A percentile compares a stretch with the other conserved stretches of the same genome.
Evolutionary conservation across 139 green algal genomes (phyloP).

Genomic region (Coelastrella sp.): DNA sequence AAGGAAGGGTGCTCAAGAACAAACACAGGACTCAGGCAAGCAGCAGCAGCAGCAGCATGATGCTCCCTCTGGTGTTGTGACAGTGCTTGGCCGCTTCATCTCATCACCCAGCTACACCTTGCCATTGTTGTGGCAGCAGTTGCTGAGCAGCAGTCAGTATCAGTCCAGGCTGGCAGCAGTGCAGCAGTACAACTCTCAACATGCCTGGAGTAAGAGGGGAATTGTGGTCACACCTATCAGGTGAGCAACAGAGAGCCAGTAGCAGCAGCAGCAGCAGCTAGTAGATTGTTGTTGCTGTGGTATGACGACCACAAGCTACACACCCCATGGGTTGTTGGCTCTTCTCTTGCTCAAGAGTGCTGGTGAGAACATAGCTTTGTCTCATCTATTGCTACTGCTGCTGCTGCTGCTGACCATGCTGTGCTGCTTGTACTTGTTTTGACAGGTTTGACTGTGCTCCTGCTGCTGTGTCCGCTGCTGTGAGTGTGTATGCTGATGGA

Average conservation of each 20-base stretch:
- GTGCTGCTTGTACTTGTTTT: too few relatives aligned
- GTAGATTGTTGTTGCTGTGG: too few relatives aligned
- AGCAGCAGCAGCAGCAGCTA: too few relatives aligned
- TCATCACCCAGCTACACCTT: conserved; percentile 48
- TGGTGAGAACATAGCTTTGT: neutral
- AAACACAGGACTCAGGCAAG: neutral
- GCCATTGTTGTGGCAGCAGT: conserved; percentile 51
- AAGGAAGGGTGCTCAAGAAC: too few relatives aligned
- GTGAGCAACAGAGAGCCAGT: too few relatives aligned
- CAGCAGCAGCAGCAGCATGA: conserved; percentile 9
- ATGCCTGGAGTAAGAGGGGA: conserved; percentile 56
- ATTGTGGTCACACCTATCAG: conserved; percentile 42
- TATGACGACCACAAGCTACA: too few relatives aligned
- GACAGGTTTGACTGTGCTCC: conserved; percentile 50
- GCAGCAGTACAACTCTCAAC: conserved; percentile 48
- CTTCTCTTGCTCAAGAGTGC: too few relatives aligned
- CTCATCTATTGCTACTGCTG: conserved; percentile 17
- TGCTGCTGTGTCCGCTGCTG: conserved; percentile 59
- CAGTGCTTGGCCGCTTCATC: conserved; percentile 4
- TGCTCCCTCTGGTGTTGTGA: conserved; percentile 12
- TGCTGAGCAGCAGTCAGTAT: neutral
- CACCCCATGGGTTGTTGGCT: too few relatives aligned
- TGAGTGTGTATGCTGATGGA: conserved; percentile 89
- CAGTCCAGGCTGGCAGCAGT: conserved; percentile 20
- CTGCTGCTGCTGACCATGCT: conserved; percentile 47